Conservation (phyloP, 352 stramenopile species). For the Phytophthora multivora region DNA sequence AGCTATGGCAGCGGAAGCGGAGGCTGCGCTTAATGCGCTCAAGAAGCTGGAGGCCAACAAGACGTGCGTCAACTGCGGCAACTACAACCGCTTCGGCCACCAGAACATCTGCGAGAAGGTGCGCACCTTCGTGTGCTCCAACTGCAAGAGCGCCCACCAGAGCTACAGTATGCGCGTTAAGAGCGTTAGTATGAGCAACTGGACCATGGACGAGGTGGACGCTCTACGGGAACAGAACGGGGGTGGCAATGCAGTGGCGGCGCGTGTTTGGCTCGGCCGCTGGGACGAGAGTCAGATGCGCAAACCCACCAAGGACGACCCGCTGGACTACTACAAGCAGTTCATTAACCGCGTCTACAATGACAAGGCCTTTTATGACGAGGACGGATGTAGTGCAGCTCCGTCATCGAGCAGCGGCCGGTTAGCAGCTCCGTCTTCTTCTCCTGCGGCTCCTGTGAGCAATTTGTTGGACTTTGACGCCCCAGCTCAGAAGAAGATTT, state of each 20-base stretch:
- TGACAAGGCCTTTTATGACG: constrained; percentile 76
- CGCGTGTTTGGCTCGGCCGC: constrained; percentile 86
- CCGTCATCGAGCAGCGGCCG: constrained; percentile 1
- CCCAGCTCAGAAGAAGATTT: constrained; percentile 29
- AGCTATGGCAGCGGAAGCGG: constrained; percentile 45
- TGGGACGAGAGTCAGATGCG: constrained; percentile 78
- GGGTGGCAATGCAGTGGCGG: constrained; percentile 88
- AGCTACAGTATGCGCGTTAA: constrained; percentile 95
- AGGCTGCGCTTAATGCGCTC: constrained; percentile 80
- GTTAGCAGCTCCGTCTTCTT: not conserved
- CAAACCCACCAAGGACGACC: constrained; percentile 74
- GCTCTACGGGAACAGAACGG: constrained; percentile 84
- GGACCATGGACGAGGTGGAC: constrained; percentile 91
- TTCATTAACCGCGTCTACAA: constrained; percentile 89
- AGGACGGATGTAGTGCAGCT: constrained; percentile 27
- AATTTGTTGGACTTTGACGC: constrained; percentile 70
- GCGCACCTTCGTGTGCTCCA: constrained; percentile 93
- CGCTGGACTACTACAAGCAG: constrained; percentile 86
- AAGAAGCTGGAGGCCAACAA: constrained; percentile 88
- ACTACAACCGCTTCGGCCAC: constrained; percentile 92
- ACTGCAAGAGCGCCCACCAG: constrained; percentile 96
- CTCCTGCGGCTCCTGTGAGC: constrained; percentile 11
- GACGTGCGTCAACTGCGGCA: constrained; percentile 83
- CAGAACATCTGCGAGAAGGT: constrained; percentile 93
- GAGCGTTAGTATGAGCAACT: constrained; percentile 95